These are phyloP conservation scores for Nicotiana knightiana DNA, from an alignment of 257 asterid genomes.

Conservation along the genomic window DNA sequence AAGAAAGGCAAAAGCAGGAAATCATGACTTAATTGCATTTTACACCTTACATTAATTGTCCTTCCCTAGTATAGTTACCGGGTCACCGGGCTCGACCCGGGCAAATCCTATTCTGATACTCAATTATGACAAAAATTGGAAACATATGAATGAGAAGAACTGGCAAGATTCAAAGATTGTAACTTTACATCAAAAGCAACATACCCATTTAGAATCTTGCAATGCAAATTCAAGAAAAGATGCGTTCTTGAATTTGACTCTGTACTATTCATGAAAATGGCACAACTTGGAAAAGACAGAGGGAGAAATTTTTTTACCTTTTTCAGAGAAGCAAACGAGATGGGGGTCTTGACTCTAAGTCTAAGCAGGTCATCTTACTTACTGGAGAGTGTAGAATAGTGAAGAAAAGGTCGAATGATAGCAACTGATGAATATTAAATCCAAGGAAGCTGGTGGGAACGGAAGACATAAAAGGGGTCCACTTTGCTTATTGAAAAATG, in stretches of 20 bases:
- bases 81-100: background rate
- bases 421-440: conserved; percentile 4
- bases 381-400: background rate
- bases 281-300: background rate
- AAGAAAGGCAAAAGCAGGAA: background rate
- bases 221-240: background rate
- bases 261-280: background rate
- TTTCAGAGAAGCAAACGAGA: conserved; percentile 2
- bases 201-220: background rate
- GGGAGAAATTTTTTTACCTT: background rate
- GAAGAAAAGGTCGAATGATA: background rate
- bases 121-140: background rate
- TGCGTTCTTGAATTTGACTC: background rate
- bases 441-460: conserved; percentile 7
- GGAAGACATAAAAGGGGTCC: conserved; percentile 14
- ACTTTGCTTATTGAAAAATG: conserved; percentile 5
- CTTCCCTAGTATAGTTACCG: background rate
- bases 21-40: background rate
- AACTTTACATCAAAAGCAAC: background rate
- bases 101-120: background rate
- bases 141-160: background rate
- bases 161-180: background rate
- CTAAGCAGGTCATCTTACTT: background rate
- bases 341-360: background rate
- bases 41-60: background rate